These are phyloP conservation scores for Beauveria sp. DNA, from an alignment of 2,329 filamentous ascomycete species.

Conservation along the genomic window DNA sequence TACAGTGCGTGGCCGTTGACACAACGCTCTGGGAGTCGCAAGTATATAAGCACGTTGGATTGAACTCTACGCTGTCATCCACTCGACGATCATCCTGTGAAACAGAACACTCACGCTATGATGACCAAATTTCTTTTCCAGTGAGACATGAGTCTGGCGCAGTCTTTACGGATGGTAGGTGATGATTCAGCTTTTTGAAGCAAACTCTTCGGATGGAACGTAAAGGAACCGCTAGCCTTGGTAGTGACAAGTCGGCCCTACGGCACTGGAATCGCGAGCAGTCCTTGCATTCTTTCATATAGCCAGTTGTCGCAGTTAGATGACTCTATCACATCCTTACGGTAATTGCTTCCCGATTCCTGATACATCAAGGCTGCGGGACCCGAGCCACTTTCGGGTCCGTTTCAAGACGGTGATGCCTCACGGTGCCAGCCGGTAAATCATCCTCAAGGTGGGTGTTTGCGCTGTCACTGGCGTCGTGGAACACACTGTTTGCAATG, in stretches of 20 bases:
- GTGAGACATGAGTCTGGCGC: background rate
- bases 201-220: constrained; percentile 3
- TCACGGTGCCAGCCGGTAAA: background rate
- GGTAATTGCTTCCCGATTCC: background rate
- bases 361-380: background rate
- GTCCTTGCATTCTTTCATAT: background rate
- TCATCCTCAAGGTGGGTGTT: background rate
- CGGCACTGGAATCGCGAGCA: background rate
- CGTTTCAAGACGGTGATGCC: background rate
- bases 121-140: background rate
- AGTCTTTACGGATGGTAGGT: background rate
- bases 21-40: background rate
- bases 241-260: background rate
- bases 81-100: background rate
- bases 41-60: background rate
- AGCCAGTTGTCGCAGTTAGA: background rate
- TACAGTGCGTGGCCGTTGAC: no score
- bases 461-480: background rate
- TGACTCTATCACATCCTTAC: background rate
- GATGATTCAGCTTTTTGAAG: background rate
- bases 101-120: background rate
- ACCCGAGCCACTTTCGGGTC: background rate
- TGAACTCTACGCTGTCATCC: background rate
- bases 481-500: background rate
- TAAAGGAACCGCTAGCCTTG: background rate